Percentiles rank a stretch among this genome's conserved stretches.
phyloP scores from a whole-genome alignment of 495 filamentous ascomycete species.

The Immersiella caudata region DNA sequence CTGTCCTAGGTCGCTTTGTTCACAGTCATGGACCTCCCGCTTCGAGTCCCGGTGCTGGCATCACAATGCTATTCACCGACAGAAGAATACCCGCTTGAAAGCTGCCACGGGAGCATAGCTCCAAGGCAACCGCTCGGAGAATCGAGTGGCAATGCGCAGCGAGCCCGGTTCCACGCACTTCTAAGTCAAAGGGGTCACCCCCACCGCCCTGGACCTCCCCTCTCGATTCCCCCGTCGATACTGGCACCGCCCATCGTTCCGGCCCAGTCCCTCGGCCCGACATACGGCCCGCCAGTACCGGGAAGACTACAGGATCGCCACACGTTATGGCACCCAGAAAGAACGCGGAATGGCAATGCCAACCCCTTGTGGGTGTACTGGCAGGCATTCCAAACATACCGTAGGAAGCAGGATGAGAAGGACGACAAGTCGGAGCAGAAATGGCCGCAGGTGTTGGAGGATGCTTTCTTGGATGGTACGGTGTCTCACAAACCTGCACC shows the following conservation, averaged over 20 bases:
- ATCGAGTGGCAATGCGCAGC: constrained; percentile 53
- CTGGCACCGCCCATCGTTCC: constrained; percentile 48
- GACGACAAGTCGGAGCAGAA: constrained; percentile 52
- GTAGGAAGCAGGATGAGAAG: constrained; percentile 65
- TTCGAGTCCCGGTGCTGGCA: constrained; percentile 31
- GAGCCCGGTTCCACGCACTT: background rate
- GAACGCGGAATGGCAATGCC: constrained; percentile 34
- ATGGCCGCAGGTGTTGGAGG: constrained; percentile 85
- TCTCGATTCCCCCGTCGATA: constrained; percentile 38
- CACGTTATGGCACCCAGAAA: constrained; percentile 22
- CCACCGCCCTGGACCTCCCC: constrained; percentile 35
- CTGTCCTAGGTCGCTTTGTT: constrained; percentile 15
- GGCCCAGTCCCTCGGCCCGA: constrained; percentile 45
- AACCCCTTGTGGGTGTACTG: constrained; percentile 55
- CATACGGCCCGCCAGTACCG: constrained; percentile 35
- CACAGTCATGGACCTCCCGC: constrained; percentile 32
- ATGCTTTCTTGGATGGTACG: constrained; percentile 88
- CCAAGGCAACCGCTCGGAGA: constrained; percentile 51
- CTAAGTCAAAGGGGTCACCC: background rate
- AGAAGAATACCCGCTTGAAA: constrained; percentile 24
- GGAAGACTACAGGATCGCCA: constrained; percentile 29
- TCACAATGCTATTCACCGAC: constrained; percentile 36
- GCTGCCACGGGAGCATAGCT: constrained; percentile 26
- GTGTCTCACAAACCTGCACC: background rate
- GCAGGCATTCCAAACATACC: constrained; percentile 65